phyloP scores from a whole-genome alignment of 2,329 filamentous ascomycete genomes.

The Orbilia ellipsospora region DNA sequence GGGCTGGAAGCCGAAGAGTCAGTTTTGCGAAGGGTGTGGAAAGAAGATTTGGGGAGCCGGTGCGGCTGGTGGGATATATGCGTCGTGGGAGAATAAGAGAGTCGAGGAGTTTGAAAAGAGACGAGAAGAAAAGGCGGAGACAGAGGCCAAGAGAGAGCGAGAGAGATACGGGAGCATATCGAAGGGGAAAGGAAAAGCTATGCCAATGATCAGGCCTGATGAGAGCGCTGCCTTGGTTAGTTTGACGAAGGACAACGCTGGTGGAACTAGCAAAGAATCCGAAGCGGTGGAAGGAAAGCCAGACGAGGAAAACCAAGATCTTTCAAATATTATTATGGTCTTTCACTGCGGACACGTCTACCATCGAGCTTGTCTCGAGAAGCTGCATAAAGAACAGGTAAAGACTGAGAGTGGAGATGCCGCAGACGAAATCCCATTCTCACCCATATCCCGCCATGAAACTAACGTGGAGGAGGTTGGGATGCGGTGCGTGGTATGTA shows the following conservation, averaged over 20 bases:
- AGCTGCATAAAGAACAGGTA: slow-evolving; percentile 37
- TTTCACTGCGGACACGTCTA: slow-evolving; percentile 59
- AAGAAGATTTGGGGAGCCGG: slow-evolving; percentile 89
- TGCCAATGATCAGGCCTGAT: slow-evolving; percentile 10
- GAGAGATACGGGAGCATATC: slow-evolving; percentile 63
- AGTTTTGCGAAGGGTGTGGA: slow-evolving; percentile 87
- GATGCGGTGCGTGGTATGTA: slow-evolving; percentile 51
- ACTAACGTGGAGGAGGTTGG: slow-evolving; percentile 41
- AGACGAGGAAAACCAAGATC: slow-evolving; percentile 12
- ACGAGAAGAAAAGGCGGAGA: slow-evolving; percentile 32
- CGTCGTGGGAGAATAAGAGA: slow-evolving; percentile 78
- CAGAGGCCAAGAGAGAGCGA: slow-evolving; percentile 63
- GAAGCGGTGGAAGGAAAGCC: slow-evolving; percentile 5
- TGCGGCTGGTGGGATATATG: slow-evolving; percentile 79
- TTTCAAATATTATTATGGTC: slow-evolving; percentile 56
- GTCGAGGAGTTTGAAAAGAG: slow-evolving; percentile 57
- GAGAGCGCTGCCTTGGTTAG: slow-evolving; percentile 5
- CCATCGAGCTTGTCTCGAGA: slow-evolving; percentile 58
- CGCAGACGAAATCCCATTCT: slow-evolving; percentile 34
- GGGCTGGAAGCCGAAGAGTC: slow-evolving; percentile 88
- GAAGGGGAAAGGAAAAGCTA: slow-evolving; percentile 63
- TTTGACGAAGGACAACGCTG: slow-evolving; percentile 3
- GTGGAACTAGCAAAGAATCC: slow-evolving; percentile 17
- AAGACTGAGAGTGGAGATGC: slow-evolving; percentile 24
- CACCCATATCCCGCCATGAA: slow-evolving; percentile 34